These are phyloP conservation scores for Scedosporium apiospermum DNA, from an alignment of 2,329 filamentous ascomycete genomes.

Conservation along the genomic window DNA sequence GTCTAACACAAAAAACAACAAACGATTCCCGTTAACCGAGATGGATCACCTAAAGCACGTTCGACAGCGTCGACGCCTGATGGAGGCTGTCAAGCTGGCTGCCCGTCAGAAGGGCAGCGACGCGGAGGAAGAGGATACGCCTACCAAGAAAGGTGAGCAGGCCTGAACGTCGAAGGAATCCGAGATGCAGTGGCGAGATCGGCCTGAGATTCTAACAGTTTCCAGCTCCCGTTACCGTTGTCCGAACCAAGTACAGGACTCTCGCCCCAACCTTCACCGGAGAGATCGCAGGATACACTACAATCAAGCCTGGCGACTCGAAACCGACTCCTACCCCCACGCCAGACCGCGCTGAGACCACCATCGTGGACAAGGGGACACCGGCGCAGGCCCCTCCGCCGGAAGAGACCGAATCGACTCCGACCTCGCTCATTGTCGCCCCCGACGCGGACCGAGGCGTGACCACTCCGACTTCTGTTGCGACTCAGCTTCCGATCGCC, in stretches of 20 bases:
- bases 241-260: constrained; percentile 4
- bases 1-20: neutral
- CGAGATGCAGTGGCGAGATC: neutral
- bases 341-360: neutral
- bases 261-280: neutral
- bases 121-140: neutral
- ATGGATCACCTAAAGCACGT: neutral
- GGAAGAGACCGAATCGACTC: neutral
- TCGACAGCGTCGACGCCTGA: neutral
- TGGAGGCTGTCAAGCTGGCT: neutral
- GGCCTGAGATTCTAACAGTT: neutral
- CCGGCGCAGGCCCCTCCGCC: constrained; percentile 6
- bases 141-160: constrained; percentile 1
- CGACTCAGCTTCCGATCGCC: constrained; percentile 5
- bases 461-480: constrained; percentile 11
- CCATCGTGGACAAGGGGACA: constrained; percentile 15
- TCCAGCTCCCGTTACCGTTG: neutral
- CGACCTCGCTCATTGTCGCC: constrained; percentile 8
- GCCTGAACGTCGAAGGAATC: neutral
- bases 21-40: neutral
- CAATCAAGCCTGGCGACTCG: neutral
- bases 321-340: neutral
- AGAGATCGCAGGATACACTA: constrained; percentile 4
- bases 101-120: neutral
- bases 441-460: constrained; percentile 13